phyloP scores from a whole-genome alignment of 768 basidiomycete genomes.

The Leucogyrophana mollusca region DNA sequence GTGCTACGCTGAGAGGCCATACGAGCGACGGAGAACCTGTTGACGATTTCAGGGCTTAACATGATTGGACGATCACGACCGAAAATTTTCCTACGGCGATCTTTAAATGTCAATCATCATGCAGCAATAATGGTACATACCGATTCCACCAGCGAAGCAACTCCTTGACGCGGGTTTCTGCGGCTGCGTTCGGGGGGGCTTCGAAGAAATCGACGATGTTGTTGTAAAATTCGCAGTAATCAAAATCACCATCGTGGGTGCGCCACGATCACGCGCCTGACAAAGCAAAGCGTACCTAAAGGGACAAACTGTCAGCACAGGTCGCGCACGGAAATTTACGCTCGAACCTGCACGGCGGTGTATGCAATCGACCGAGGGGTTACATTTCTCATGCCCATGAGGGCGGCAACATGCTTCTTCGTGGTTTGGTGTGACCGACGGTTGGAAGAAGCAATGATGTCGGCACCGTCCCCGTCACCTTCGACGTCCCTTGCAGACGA shows the following conservation, averaged over 20 bases:
- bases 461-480: neutral
- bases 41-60: neutral
- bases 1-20: neutral
- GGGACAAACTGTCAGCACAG: neutral
- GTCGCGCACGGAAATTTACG: neutral
- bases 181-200: conserved; percentile 7
- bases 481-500: conserved; percentile 6
- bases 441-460: neutral
- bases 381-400: conserved; percentile 1
- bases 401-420: neutral
- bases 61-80: neutral
- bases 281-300: conserved; percentile 12
- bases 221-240: conserved; percentile 20
- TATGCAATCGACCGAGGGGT: conserved; percentile 18
- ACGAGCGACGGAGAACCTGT: neutral
- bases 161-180: neutral
- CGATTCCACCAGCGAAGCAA: neutral
- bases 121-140: neutral
- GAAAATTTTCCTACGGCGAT: neutral
- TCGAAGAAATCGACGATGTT: conserved; percentile 26
- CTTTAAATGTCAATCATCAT: too few species aligned
- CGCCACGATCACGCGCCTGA: conserved; percentile 11
- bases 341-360: conserved; percentile 19
- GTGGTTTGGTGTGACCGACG: neutral
- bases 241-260: conserved; percentile 12